Percentiles rank a stretch among this genome's conserved stretches.
Conservation (phyloP, 2,329 filamentous ascomycete species). For the Hymenoscyphus occultus region DNA sequence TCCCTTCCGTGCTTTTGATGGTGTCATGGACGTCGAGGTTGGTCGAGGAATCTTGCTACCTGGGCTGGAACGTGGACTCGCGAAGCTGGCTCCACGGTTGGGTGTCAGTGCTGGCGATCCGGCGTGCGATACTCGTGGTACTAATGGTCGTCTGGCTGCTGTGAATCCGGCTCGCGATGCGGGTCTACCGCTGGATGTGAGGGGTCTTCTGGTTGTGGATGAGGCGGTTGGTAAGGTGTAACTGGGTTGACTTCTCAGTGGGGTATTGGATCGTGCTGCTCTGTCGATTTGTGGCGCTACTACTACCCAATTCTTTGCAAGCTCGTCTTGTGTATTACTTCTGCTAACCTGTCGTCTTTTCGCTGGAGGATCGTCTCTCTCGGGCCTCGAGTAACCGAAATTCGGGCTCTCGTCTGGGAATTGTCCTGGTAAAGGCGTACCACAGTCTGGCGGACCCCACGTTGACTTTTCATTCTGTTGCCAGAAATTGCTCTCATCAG, state of each 20-base stretch:
- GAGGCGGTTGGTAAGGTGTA: conserved; percentile 32
- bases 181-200: conserved; percentile 20
- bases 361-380: conserved; percentile 41
- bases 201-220: conserved; percentile 21
- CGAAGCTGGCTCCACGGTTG: conserved; percentile 52
- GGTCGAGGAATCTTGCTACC: conserved; percentile 27
- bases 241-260: conserved; percentile 19
- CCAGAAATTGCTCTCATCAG: conserved; percentile 11
- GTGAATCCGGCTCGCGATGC: conserved; percentile 29
- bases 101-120: conserved; percentile 44
- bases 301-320: conserved; percentile 70
- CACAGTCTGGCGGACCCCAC: conserved; percentile 16
- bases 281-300: conserved; percentile 40
- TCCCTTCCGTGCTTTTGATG: neutral
- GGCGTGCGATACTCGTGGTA: conserved; percentile 45
- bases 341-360: conserved; percentile 48
- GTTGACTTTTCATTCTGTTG: conserved; percentile 20
- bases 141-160: conserved; percentile 26
- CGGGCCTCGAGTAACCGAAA: conserved; percentile 38
- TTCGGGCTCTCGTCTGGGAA: conserved; percentile 50
- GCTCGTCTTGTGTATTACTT: conserved; percentile 47
- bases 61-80: conserved; percentile 45
- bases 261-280: conserved; percentile 19
- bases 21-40: conserved; percentile 11
- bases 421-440: conserved; percentile 50